Evolutionary conservation across 805 yeast genomes (phyloP), one percentile per base, ranked within the genome.

Genomic region (Kodamaea leandrae): DNA sequence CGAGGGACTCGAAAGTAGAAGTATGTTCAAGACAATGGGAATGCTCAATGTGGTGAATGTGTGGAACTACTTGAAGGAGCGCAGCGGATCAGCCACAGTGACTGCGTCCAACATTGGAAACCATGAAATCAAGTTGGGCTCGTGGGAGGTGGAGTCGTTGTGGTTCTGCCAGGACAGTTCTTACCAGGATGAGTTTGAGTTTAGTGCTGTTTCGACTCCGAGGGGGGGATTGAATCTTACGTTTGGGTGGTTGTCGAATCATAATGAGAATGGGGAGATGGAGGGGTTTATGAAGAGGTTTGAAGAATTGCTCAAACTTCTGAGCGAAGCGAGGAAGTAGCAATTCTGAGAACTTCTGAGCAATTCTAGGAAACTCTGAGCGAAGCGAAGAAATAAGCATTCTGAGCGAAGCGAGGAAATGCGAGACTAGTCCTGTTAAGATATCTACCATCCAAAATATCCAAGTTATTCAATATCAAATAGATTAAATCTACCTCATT

Each of bases 131-230:
- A 21, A 14, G 6, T 15, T 14, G 14, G 41, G 36, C 6, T 18
- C 15, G 15, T 37, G 41, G 41, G 12, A n/a, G 16, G 41, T 37
- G 21, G 35, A 37, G 24, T 23, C 28, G 19, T 20, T 37, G 41
- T 37, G 41, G 41, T 37, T 37, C 15, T 29, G 27, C 12, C 41
- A 37, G 21, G 41, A 37, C 17, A 15, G 34, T 6, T 20, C 41
- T 1, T 37, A 29, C 24, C 24, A 24, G 4, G 41, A 37, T 24
- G 34, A 37, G 14, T 30, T 23, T 37, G 21, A 35, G 13, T 37
- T 37, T 12, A 30, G 30, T 17, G 35, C 20, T 6, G 30, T 37
- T 2, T 23, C 36, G 10, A 37, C 41, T n/a, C n/a, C n/a, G 10
- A 18, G 17, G 27, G 18, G 29, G 13, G 41, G 41, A 15, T 19